These are phyloP conservation scores for Falciphora oryzae DNA, from an alignment of 2,329 filamentous ascomycete genomes.

Conservation along the genomic window DNA sequence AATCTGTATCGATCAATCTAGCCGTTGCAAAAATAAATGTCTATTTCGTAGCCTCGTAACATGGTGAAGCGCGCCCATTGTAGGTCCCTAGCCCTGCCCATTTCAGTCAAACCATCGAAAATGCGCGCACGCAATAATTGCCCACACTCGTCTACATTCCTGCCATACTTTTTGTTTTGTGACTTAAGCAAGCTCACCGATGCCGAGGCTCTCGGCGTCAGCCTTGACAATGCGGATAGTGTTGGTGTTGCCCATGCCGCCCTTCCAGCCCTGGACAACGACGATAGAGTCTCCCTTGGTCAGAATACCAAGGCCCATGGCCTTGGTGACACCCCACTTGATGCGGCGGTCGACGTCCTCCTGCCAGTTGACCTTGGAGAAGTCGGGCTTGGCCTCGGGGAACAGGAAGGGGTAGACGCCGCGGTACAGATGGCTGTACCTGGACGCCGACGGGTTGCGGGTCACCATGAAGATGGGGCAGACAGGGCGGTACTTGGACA, in stretches of 20 bases:
- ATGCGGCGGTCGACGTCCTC: conserved; percentile 97
- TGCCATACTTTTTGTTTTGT: neutral
- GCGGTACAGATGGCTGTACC: conserved; percentile 93
- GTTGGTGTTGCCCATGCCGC: conserved; percentile 88
- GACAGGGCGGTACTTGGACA: conserved; percentile 97
- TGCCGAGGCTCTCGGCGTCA: conserved; percentile 51
- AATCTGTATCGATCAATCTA: neutral
- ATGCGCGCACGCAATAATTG: conserved; percentile 3
- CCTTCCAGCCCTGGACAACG: conserved; percentile 87
- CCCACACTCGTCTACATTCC: neutral
- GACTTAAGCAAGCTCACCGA: conserved; percentile 35
- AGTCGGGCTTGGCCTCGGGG: conserved; percentile 90
- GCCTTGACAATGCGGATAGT: conserved; percentile 63
- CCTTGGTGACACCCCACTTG: conserved; percentile 91
- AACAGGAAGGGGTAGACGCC: conserved; percentile 98
- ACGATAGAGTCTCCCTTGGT: conserved; percentile 68
- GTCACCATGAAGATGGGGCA: conserved; percentile 99
- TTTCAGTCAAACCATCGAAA: neutral
- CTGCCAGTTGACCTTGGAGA: conserved; percentile 90
- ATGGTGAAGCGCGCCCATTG: neutral
- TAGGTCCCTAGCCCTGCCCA: neutral
- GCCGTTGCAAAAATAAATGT: neutral
- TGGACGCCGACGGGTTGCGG: conserved; percentile 72
- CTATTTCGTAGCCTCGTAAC: neutral
- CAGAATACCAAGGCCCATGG: conserved; percentile 74